These are phyloP conservation scores for Herpomyces periplanetae DNA, from an alignment of 2,329 filamentous ascomycete genomes.

Conservation along the genomic window DNA sequence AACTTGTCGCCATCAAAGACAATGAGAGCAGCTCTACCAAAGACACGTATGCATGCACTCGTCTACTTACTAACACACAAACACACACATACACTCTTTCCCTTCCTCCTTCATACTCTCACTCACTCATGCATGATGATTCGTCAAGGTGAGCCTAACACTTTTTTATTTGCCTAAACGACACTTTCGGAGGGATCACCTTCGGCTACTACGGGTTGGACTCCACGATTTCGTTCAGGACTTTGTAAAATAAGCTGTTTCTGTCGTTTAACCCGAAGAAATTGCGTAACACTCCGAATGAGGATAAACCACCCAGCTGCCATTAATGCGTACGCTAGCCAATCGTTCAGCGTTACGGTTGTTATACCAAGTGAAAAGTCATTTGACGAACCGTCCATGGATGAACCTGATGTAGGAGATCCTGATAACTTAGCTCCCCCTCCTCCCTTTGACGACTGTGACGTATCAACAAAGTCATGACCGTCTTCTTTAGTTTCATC, in stretches of 20 bases:
- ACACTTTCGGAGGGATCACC: too few species aligned
- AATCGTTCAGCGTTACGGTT: constrained; percentile 41
- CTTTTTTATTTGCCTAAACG: too few species aligned
- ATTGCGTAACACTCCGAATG: constrained; percentile 71
- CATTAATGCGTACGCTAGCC: constrained; percentile 74
- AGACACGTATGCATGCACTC: too few species aligned
- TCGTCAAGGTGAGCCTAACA: too few species aligned
- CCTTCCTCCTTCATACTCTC: too few species aligned
- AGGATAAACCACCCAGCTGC: constrained; percentile 92
- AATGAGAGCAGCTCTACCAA: too few species aligned
- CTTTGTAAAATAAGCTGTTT: constrained; percentile 76
- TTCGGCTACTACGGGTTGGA: constrained; percentile 54
- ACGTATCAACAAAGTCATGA: constrained; percentile 4
- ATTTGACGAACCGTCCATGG: too few species aligned
- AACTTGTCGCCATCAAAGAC: too few species aligned
- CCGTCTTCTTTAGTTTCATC: constrained; percentile 3
- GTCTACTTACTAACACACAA: too few species aligned
- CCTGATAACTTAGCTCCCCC: constrained; percentile 9
- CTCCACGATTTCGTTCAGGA: constrained; percentile 45
- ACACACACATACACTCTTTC: too few species aligned
- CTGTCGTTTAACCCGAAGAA: constrained; percentile 46
- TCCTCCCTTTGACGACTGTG: constrained; percentile 6
- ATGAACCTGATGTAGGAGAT: constrained; percentile 18
- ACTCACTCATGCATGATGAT: too few species aligned
- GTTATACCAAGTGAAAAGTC: too few species aligned